phyloP scores from a whole-genome alignment of 345 rosid genomes.

The Brassica nigra region DNA sequence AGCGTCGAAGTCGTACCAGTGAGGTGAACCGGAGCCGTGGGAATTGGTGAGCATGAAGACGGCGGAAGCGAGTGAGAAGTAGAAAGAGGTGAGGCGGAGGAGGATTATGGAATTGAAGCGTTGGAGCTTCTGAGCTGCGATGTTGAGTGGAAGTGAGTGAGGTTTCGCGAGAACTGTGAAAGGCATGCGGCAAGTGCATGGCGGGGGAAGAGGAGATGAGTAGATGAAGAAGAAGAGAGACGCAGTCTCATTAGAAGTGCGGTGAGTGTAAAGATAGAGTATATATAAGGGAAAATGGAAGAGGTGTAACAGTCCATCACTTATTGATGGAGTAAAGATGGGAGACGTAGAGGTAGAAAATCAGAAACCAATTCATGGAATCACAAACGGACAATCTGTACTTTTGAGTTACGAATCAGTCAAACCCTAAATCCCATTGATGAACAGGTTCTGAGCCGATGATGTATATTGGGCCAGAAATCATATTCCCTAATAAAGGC shows the following conservation, averaged over 20 bases:
- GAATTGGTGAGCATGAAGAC: slow-evolving; percentile 83
- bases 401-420: background rate
- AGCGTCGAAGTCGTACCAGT: slow-evolving; percentile 88
- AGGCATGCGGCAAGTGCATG: slow-evolving; percentile 39
- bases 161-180: slow-evolving; percentile 31
- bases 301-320: background rate
- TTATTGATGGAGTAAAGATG: background rate
- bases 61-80: slow-evolving; percentile 78
- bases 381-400: background rate
- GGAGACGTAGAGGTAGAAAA: background rate
- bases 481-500: too few relatives aligned
- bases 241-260: slow-evolving; percentile 40
- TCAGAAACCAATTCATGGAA: background rate
- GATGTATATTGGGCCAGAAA: background rate
- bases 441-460: background rate
- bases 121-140: slow-evolving; percentile 67
- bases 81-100: slow-evolving; percentile 72
- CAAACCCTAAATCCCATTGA: background rate
- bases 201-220: slow-evolving; percentile 15
- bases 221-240: slow-evolving; percentile 11
- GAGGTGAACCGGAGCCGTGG: slow-evolving; percentile 58
- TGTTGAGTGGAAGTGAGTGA: slow-evolving; percentile 26
- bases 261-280: background rate
- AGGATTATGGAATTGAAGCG: slow-evolving; percentile 80
- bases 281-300: background rate